A percentile compares a stretch with the other conserved stretches of the same genome.
Conservation (phyloP, 495 filamentous ascomycete species). For the Baudoinia panamericana region DNA sequence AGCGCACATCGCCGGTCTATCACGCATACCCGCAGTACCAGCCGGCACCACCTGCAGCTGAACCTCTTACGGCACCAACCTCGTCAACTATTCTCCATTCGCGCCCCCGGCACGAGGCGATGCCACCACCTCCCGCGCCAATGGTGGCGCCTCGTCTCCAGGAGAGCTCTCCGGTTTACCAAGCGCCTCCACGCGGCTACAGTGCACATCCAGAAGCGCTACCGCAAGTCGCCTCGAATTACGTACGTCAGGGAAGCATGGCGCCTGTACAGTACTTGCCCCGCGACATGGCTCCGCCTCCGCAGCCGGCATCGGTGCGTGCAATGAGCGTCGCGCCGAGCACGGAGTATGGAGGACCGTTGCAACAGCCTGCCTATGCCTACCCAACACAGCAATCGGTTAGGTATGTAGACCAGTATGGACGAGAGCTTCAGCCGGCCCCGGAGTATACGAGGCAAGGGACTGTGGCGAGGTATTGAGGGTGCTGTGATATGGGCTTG, state of each 20-base stretch:
- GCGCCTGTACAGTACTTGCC: conserved; percentile 15
- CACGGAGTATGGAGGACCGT: conserved; percentile 3
- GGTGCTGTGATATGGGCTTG: no score
- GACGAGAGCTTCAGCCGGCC: conserved; percentile 13
- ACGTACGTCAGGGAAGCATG: conserved; percentile 14
- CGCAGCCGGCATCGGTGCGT: conserved; percentile 1
- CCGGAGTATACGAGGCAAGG: conserved; percentile 8
- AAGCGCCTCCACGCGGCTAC: conserved; percentile 8
- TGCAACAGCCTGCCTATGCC: conserved; percentile 2
- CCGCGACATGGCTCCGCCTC: conserved; percentile 10
- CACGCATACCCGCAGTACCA: conserved; percentile 3
- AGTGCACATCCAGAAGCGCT: conserved; percentile 14
- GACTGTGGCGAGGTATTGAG: conserved; percentile 11
- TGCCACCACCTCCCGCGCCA: conserved; percentile 4
- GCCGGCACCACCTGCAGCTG: conserved; percentile 1
- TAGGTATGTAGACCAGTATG: conserved; percentile 18
- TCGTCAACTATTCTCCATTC: no score
- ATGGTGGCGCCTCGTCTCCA: background rate
- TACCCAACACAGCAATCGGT: conserved; percentile 11
- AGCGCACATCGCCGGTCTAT: conserved; percentile 12
- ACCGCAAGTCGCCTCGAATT: conserved; percentile 3
- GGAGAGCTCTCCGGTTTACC: conserved; percentile 8
- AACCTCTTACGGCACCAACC: background rate
- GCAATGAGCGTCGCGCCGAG: conserved; percentile 17
- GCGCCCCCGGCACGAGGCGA: conserved; percentile 10